Base-by-base conservation (phyloP, 345 rosid genomes). In the Murraya koenigii region DNA sequence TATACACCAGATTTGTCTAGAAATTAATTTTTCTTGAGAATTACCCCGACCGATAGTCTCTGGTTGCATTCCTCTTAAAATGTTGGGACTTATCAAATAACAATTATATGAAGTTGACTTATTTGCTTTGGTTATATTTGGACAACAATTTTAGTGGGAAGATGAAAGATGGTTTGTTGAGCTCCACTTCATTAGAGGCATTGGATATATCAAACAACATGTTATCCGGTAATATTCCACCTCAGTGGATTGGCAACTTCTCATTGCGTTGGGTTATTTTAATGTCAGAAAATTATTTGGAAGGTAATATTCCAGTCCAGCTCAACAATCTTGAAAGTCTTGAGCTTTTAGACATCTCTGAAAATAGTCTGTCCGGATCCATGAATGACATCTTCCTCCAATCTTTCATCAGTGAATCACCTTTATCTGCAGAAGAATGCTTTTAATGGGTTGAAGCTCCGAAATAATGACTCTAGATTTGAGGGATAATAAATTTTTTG, bases 231-330 rank as follows among this genome's bases (percentile, higher is more conserved):
- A 1, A 17, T 1, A 30, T 63, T 30, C 67, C n/a, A n/a, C n/a
- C 67, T 1, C 9, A 8, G 7, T 63, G 67, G 49, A 36, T 66
- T 36, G 69, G 47, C 19, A 66, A 66, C 47, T 8, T 35, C 13
- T 66, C 26, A 36, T 0, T 0, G 1, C 69, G 35, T 17, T 0
- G 0, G 15, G 1, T 33, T 66, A 47, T 66, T 22, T 35, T 3
- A 66, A 66, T 66, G 69, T 66, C 47, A 8, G 1, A 66, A 33
- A 66, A 66, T 9, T 2, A 0, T 35, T 36, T 66, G 17, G 17
- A 66, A 66, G 69, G 69, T 36, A 10, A 0, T 66, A 3, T 22
- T 66, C 69, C 69, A 1, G 28, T 36, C 8, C 49, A 66, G 10
- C 28, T 66, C 7, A 4, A 3, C 0, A 65, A 35, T 65, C 69